Evolutionary conservation across 345 rosid species (phyloP).

Genomic region (Murraya koenigii): DNA sequence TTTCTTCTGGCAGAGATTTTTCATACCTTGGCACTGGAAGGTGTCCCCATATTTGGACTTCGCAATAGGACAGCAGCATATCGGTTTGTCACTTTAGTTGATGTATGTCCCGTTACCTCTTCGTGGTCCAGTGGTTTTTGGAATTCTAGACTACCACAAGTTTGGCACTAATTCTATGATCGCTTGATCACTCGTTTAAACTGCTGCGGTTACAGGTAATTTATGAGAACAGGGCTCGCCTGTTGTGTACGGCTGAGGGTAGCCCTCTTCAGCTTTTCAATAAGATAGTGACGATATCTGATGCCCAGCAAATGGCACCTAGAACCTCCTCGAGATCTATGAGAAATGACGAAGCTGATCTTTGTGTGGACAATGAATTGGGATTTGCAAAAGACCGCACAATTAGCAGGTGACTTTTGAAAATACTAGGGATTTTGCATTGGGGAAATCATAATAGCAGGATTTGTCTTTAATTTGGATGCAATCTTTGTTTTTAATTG

Average conservation of each 20-base stretch:
- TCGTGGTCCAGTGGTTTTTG: neutral
- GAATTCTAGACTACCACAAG: neutral
- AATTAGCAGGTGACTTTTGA: conserved; percentile 66
- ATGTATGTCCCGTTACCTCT: conserved; percentile 45
- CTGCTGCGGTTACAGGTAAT: conserved; percentile 57
- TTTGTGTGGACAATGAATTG: conserved; percentile 91
- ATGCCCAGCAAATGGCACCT: conserved; percentile 72
- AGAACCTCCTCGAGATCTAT: conserved; percentile 83
- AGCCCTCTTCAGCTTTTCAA: conserved; percentile 71
- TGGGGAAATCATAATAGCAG: too few species aligned
- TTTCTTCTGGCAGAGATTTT: conserved; percentile 59
- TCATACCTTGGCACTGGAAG: conserved; percentile 89
- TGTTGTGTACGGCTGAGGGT: conserved; percentile 86
- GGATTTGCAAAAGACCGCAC: conserved; percentile 99
- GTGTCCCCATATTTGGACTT: conserved; percentile 78
- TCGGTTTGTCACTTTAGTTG: conserved; percentile 92
- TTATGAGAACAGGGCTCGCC: conserved; percentile 85
- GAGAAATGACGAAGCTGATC: conserved; percentile 70
- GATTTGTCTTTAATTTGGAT: neutral
- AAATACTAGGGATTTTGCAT: neutral
- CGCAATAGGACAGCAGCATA: conserved; percentile 85
- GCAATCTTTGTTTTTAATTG: neutral
- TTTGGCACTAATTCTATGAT: neutral
- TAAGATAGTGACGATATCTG: conserved; percentile 65
- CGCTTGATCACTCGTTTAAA: neutral